A percentile compares a stretch with the other conserved stretches of the same genome.
These are phyloP conservation scores for Stygiomarasmius scandens DNA, from an alignment of 1,284 basidiomycete species.

Conservation along the genomic window DNA sequence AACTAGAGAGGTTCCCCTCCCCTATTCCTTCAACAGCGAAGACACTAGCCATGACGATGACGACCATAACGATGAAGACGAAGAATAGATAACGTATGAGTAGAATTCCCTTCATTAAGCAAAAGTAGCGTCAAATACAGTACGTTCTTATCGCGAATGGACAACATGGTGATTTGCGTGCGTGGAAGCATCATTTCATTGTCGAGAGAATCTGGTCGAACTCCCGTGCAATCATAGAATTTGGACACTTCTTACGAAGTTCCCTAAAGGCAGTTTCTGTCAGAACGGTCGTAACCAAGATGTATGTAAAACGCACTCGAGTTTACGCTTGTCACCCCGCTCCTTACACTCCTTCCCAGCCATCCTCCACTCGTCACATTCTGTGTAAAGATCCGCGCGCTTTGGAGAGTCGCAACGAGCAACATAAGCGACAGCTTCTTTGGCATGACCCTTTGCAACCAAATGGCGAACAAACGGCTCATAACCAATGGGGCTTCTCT, in stretches of 20 bases:
- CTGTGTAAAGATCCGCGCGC: conserved; percentile 83
- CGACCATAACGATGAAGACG: conserved; percentile 26
- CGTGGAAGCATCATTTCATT: conserved; percentile 66
- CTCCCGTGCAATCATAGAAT: conserved; percentile 77
- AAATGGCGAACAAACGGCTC: conserved; percentile 89
- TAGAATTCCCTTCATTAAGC: background rate
- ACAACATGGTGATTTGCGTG: background rate
- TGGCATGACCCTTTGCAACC: conserved; percentile 68
- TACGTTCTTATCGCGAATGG: background rate
- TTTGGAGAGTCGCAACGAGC: conserved; percentile 81
- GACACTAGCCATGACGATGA: conserved; percentile 33
- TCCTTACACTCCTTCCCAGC: conserved; percentile 90
- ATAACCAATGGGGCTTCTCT: conserved; percentile 93
- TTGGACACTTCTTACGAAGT: conserved; percentile 71
- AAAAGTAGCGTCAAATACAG: background rate
- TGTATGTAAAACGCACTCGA: conserved; percentile 73
- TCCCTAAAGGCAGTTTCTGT: conserved; percentile 48
- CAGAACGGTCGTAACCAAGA: conserved; percentile 10
- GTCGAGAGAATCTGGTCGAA: conserved; percentile 68
- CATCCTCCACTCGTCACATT: conserved; percentile 86
- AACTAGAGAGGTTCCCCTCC: conserved; percentile 76
- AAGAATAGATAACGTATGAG: background rate
- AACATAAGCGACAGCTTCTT: conserved; percentile 78
- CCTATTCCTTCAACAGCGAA: conserved; percentile 59
- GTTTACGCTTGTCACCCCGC: conserved; percentile 74